These are phyloP conservation scores for Zygotorulaspora danielsina DNA, from an alignment of 805 yeast genomes.

Conservation along the genomic window DNA sequence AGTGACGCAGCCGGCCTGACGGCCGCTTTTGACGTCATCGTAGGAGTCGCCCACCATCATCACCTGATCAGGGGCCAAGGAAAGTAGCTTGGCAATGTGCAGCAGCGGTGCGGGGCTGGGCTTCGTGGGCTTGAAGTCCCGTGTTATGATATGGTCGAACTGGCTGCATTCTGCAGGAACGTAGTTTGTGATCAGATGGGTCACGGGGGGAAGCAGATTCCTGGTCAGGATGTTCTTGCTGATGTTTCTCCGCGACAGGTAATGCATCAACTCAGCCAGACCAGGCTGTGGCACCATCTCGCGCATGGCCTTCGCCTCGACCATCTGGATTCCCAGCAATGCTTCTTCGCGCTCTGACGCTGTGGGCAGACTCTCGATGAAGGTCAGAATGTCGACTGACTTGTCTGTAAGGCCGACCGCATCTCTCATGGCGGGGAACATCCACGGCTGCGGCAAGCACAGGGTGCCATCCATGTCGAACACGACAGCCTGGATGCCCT, in stretches of 20 bases:
- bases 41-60: slow-evolving; percentile 72
- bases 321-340: slow-evolving; percentile 42
- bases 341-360: slow-evolving; percentile 42
- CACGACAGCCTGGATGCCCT: slow-evolving; percentile 46
- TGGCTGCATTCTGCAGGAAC: slow-evolving; percentile 37
- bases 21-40: slow-evolving; percentile 65
- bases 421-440: slow-evolving; percentile 55
- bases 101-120: slow-evolving; percentile 62
- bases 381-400: slow-evolving; percentile 49
- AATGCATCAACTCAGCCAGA: slow-evolving; percentile 40
- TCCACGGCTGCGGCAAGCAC: slow-evolving; percentile 60
- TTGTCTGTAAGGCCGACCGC: slow-evolving; percentile 48
- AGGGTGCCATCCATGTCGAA: slow-evolving; percentile 83
- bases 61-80: slow-evolving; percentile 42
- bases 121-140: slow-evolving; percentile 64
- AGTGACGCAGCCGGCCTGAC: slow-evolving; percentile 57
- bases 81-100: slow-evolving; percentile 51
- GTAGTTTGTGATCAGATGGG: slow-evolving; percentile 44
- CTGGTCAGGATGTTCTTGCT: slow-evolving; percentile 61
- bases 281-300: slow-evolving; percentile 52
- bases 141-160: slow-evolving; percentile 54
- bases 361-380: slow-evolving; percentile 42
- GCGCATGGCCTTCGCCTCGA: slow-evolving; percentile 62
- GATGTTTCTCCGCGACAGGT: slow-evolving; percentile 31
- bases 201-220: slow-evolving; percentile 51